Percentiles rank a stretch among this genome's conserved stretches.
These are phyloP conservation scores for Leucocoprinus leucothites DNA, from an alignment of 768 basidiomycete species.

Conservation along the genomic window DNA sequence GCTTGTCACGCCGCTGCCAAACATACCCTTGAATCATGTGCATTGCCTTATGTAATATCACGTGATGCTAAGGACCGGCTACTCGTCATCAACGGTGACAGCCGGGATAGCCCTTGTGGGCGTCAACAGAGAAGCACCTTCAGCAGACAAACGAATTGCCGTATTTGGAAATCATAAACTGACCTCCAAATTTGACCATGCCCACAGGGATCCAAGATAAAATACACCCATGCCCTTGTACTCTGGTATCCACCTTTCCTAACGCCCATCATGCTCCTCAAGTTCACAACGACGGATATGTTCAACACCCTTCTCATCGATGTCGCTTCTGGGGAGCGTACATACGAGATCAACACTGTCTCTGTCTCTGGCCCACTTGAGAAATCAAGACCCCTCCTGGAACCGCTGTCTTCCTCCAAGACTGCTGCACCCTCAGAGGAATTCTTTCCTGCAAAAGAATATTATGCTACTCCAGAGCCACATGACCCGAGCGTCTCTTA, in stretches of 20 bases:
- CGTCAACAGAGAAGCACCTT: not conserved
- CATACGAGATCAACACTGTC: conserved; percentile 48
- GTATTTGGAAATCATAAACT: conserved; percentile 44
- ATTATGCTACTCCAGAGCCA: conserved; percentile 9
- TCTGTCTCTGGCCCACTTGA: conserved; percentile 28
- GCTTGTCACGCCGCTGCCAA: conserved; percentile 27
- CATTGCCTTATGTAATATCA: conserved; percentile 22
- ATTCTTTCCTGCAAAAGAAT: conserved; percentile 15
- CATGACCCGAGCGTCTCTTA: conserved; percentile 20
- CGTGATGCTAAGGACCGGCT: conserved; percentile 10
- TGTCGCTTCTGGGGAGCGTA: conserved; percentile 45
- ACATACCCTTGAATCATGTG: conserved; percentile 26
- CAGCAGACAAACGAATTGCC: conserved; percentile 39
- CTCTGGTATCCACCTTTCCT: conserved; percentile 1
- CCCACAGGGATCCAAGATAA: conserved; percentile 8
- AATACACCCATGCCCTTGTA: conserved; percentile 11
- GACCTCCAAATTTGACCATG: conserved; percentile 30
- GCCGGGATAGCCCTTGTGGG: not conserved
- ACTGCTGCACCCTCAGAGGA: conserved; percentile 10
- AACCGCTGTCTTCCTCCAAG: conserved; percentile 13
- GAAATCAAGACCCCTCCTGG: conserved; percentile 23
- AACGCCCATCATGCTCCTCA: conserved; percentile 45
- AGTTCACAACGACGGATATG: conserved; percentile 56
- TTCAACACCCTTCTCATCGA: conserved; percentile 53
- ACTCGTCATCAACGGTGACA: not conserved